Conservation (phyloP, 2,329 filamentous ascomycete species). For the Epichloe gansuensis region DNA sequence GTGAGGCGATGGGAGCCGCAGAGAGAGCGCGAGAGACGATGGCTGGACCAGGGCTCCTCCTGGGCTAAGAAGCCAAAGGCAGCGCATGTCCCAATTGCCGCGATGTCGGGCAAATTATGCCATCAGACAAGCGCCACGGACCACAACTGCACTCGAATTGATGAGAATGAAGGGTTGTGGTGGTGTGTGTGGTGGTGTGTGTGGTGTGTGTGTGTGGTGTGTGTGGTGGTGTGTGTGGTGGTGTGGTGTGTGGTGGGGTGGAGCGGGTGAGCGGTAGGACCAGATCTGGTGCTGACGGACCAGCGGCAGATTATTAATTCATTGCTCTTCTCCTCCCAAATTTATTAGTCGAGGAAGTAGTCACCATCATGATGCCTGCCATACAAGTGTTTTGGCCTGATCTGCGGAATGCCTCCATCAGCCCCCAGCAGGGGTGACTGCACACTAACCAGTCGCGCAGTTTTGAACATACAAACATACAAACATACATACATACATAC, state of each 20-base stretch:
- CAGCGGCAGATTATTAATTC: no score
- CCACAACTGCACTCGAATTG: slow-evolving; percentile 10
- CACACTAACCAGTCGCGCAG: no score
- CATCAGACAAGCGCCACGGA: slow-evolving; percentile 19
- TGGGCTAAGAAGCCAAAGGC: slow-evolving; percentile 20
- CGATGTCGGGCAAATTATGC: slow-evolving; percentile 21
- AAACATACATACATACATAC: no score
- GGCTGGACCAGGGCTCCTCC: background rate
- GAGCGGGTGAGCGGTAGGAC: background rate
- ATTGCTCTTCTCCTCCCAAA: no score
- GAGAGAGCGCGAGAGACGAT: background rate
- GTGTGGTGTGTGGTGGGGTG: background rate
- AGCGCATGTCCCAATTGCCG: slow-evolving; percentile 29
- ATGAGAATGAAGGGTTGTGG: background rate
- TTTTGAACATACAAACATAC: no score
- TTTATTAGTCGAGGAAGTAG: no score
- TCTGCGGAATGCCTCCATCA: no score
- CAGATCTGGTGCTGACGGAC: no score
- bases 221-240: background rate
- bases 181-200: no score
- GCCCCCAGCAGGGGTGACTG: no score
- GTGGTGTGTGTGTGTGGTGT: background rate
- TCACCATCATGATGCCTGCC: no score
- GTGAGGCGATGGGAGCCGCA: background rate
- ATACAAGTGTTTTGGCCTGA: no score